phyloP scores from a whole-genome alignment of 169 alveolate genomes.

The Plasmodium malariae region DNA sequence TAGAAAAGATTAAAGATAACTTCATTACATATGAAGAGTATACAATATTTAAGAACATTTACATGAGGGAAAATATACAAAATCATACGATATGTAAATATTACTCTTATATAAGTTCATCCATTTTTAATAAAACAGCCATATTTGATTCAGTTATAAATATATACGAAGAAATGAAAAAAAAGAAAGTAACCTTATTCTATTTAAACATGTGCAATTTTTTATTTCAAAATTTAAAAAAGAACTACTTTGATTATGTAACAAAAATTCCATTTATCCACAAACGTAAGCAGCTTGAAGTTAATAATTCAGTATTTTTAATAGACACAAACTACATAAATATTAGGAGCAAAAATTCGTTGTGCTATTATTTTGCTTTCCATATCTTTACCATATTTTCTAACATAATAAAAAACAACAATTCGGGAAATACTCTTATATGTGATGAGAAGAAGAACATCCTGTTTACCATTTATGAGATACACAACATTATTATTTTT shows the following conservation, averaged over 20 bases:
- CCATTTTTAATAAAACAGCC: conserved; percentile 42
- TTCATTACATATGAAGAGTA: conserved; percentile 70
- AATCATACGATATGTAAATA: neutral
- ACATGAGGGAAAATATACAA: conserved; percentile 4
- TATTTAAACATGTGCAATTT: conserved; percentile 38
- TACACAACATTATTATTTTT: conserved; percentile 25
- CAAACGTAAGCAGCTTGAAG: neutral
- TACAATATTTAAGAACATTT: conserved; percentile 60
- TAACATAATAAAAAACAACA: conserved; percentile 17
- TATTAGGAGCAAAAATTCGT: conserved; percentile 4
- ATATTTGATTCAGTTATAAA: conserved; percentile 71
- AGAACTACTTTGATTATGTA: conserved; percentile 42
- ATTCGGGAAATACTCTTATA: neutral
- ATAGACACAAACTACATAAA: neutral
- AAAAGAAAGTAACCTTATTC: conserved; percentile 33
- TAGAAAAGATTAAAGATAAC: neutral
- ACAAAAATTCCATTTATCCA: neutral
- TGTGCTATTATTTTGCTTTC: conserved; percentile 40
- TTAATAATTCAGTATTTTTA: neutral
- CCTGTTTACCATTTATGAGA: neutral
- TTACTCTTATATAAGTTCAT: conserved; percentile 34
- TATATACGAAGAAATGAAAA: conserved; percentile 51
- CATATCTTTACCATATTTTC: conserved; percentile 31
- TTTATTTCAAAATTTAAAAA: conserved; percentile 54
- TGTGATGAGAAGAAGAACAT: neutral